These are phyloP conservation scores for Syncephalastrum monosporum DNA, from an alignment of 371 early-diverging fungal species.

Conservation along the genomic window DNA sequence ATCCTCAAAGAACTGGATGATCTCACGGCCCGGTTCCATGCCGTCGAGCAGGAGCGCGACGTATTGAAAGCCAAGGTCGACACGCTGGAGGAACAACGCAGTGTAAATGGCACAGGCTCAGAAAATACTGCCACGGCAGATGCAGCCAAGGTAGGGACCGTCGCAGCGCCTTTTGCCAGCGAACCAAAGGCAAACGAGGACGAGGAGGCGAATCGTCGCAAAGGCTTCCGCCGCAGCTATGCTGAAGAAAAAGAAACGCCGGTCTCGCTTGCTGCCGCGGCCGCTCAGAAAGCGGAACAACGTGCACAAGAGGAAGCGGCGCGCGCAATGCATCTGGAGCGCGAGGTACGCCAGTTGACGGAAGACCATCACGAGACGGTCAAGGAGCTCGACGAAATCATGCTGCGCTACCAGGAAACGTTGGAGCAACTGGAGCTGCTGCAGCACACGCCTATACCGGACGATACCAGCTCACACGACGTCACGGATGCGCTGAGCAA, in stretches of 20 bases:
- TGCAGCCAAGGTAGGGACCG: too few relatives aligned
- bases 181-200: conserved; percentile 1
- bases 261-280: conserved; percentile 22
- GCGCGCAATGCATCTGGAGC: conserved; percentile 20
- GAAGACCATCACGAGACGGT: conserved; percentile 33
- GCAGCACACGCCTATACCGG: conserved; percentile 5
- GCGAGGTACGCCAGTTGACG: conserved; percentile 19
- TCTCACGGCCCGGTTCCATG: conserved; percentile 18
- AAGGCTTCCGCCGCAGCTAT: conserved; percentile 26
- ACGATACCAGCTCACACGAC: conserved; percentile 3
- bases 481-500: conserved; percentile 21
- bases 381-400: conserved; percentile 39
- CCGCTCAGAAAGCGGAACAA: conserved; percentile 11
- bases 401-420: conserved; percentile 38
- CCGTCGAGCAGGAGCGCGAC: conserved; percentile 29
- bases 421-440: conserved; percentile 25
- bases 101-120: too few relatives aligned
- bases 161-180: too few relatives aligned
- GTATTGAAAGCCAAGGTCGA: conserved; percentile 17
- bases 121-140: too few relatives aligned
- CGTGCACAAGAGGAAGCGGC: conserved; percentile 19
- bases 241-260: conserved; percentile 35
- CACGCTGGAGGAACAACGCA: too few relatives aligned
- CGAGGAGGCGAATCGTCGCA: conserved; percentile 3
- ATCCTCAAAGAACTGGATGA: conserved; percentile 34